Evolutionary conservation across 768 basidiomycete species (phyloP).

Genomic region (Termitomyces sp.): DNA sequence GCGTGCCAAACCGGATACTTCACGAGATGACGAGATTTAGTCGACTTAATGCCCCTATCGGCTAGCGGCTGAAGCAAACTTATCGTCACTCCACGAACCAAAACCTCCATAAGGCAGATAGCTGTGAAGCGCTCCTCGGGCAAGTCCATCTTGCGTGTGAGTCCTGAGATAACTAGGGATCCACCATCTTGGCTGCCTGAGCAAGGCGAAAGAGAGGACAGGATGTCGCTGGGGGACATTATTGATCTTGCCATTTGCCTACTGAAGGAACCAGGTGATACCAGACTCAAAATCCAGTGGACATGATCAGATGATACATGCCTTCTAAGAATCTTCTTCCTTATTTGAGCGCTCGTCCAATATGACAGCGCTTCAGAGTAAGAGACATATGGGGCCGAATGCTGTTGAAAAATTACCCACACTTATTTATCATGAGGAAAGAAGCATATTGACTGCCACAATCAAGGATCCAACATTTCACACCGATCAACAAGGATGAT

Average conservation of each 20-base stretch:
- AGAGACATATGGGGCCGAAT: background rate
- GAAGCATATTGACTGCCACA: background rate
- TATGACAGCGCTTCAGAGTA: background rate
- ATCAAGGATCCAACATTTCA: background rate
- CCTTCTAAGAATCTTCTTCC: background rate
- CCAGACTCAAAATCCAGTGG: background rate
- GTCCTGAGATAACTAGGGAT: background rate
- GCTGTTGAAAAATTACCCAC: background rate
- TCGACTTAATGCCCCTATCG: background rate
- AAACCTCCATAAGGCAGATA: slow-evolving; percentile 1
- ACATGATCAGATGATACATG: background rate
- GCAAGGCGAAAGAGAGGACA: too few species aligned
- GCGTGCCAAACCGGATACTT: background rate
- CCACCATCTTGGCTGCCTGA: background rate
- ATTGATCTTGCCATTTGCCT: background rate
- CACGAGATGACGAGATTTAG: background rate
- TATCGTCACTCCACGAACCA: background rate
- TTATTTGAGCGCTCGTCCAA: background rate
- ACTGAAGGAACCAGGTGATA: background rate
- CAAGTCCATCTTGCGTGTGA: background rate
- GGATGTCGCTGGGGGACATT: background rate
- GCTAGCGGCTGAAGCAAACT: background rate
- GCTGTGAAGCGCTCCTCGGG: background rate
- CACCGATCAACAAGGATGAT: background rate
- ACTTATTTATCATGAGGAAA: background rate